Evolutionary conservation across 768 basidiomycete genomes (phyloP).

Genomic region (Royoungia palumana): DNA sequence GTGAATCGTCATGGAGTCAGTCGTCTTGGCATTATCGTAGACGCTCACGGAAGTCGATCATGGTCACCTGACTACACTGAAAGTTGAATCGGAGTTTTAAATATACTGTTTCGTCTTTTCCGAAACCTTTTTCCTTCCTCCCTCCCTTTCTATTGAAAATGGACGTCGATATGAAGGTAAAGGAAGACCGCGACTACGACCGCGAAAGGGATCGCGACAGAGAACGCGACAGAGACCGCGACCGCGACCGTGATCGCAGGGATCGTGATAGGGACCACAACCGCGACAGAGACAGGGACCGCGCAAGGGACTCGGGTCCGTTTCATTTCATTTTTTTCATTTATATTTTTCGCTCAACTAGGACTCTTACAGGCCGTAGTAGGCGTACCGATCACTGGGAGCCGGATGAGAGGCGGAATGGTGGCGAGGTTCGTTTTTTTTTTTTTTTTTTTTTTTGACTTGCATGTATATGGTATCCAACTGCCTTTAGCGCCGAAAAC

Average conservation of each 20-base stretch:
- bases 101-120: background rate
- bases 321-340: conserved; percentile 1
- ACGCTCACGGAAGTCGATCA: too few relatives aligned
- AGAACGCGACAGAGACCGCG: conserved; percentile 36
- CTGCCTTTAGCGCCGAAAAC: conserved; percentile 59
- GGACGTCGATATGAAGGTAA: conserved; percentile 82
- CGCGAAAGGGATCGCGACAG: conserved; percentile 45
- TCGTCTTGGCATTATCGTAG: background rate
- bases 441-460: background rate
- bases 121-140: conserved; percentile 3
- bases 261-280: conserved; percentile 43
- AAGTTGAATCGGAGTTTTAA: conserved; percentile 23
- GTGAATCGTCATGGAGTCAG: background rate
- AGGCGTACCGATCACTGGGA: conserved; percentile 75
- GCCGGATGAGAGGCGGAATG: conserved; percentile 71
- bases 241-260: conserved; percentile 31
- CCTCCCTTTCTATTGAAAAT: conserved; percentile 35
- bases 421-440: conserved; percentile 54
- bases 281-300: conserved; percentile 40
- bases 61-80: conserved; percentile 15
- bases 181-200: conserved; percentile 72
- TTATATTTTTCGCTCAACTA: background rate
- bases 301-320: conserved; percentile 58
- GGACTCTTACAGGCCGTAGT: conserved; percentile 39
- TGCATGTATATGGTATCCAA: too few relatives aligned